Evolutionary conservation across 805 yeast genomes (phyloP).

Genomic region (Cyberlindnera lachancei): DNA sequence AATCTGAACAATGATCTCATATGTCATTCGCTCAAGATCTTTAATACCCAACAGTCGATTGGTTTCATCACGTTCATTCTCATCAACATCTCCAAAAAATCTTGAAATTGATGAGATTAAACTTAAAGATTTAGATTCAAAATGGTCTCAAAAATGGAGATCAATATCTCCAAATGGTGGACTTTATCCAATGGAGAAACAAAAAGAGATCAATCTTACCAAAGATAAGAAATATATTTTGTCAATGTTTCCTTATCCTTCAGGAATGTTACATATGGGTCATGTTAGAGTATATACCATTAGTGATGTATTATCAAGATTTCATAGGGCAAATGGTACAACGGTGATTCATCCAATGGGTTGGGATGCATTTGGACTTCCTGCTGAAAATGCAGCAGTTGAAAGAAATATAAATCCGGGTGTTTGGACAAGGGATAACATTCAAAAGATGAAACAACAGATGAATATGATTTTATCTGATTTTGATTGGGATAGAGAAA

Average conservation of each 20-base stretch:
- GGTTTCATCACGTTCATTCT: too few species aligned
- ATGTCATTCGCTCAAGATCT: too few species aligned
- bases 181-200: slow-evolving; percentile 31
- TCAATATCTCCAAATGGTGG: slow-evolving; percentile 26
- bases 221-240: slow-evolving; percentile 50
- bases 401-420: slow-evolving; percentile 75
- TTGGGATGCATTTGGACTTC: slow-evolving; percentile 98
- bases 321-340: slow-evolving; percentile 65
- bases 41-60: too few species aligned
- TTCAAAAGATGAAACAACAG: slow-evolving; percentile 80
- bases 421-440: slow-evolving; percentile 76
- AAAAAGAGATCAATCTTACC: slow-evolving; percentile 10
- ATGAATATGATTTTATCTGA: slow-evolving; percentile 71
- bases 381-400: slow-evolving; percentile 97
- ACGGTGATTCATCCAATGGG: slow-evolving; percentile 95
- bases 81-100: not conserved
- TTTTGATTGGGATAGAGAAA: slow-evolving; percentile 91
- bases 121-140: slow-evolving; percentile 31
- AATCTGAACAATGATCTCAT: too few species aligned
- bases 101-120: not conserved
- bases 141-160: slow-evolving; percentile 48
- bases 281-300: slow-evolving; percentile 91
- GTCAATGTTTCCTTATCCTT: slow-evolving; percentile 95
- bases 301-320: slow-evolving; percentile 77
- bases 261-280: slow-evolving; percentile 89